A percentile compares a stretch with the other conserved stretches of the same genome.
phyloP scores from a whole-genome alignment of 805 yeast genomes.

The Metschnikowia kunwiensis region DNA sequence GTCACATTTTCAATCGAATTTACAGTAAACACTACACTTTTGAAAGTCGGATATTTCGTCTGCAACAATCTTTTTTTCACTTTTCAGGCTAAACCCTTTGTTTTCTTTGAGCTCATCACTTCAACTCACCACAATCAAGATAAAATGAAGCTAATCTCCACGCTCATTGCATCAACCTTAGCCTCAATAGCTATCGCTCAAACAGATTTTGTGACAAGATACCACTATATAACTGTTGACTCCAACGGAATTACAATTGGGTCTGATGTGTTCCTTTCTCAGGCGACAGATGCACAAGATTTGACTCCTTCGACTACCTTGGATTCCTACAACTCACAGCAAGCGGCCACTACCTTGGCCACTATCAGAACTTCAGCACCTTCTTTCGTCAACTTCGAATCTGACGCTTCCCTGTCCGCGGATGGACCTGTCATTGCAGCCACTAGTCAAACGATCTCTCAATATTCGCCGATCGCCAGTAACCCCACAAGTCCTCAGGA shows the following conservation, averaged over 20 bases:
- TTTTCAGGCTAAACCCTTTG: no score
- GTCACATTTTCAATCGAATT: no score
- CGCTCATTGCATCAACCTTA: background rate
- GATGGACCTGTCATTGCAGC: background rate
- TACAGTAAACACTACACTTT: no score
- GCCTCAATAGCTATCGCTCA: slow-evolving; percentile 21
- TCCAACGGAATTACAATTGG: slow-evolving; percentile 15
- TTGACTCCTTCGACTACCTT: background rate
- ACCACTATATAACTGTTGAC: slow-evolving; percentile 26
- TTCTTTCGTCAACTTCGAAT: background rate
- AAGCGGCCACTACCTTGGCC: slow-evolving; percentile 10
- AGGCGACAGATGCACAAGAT: background rate
- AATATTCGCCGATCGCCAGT: no score
- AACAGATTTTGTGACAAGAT: slow-evolving; percentile 28
- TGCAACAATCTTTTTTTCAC: no score
- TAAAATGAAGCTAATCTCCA: background rate
- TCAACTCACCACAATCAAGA: no score
- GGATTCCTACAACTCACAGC: background rate
- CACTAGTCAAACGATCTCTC: background rate
- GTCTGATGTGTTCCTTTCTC: background rate
- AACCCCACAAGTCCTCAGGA: no score
- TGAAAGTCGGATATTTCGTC: no score
- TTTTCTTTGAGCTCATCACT: no score
- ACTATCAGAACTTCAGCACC: slow-evolving; percentile 7
- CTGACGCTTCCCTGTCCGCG: no score